Evolutionary conservation across 1,284 basidiomycete genomes (phyloP).

Genomic region (Ceratobasidium sp.): DNA sequence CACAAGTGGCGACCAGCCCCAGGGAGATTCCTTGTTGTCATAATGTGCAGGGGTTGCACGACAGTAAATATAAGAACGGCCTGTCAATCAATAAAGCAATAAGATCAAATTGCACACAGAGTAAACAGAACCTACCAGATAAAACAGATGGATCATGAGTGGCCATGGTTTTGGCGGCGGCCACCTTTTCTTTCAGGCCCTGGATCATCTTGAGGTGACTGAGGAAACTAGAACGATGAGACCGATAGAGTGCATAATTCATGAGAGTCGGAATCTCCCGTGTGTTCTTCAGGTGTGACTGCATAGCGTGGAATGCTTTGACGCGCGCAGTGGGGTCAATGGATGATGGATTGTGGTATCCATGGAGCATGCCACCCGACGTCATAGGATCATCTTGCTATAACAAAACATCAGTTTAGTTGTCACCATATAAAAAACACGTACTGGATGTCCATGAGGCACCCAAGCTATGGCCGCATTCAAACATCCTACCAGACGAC

Average conservation of each 20-base stretch:
- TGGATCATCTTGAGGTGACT: background rate
- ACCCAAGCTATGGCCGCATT: background rate
- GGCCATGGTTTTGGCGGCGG: background rate
- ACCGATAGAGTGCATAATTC: background rate
- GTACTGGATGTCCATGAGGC: background rate
- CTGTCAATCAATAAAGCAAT: background rate
- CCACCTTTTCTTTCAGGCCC: background rate
- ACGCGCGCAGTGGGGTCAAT: background rate
- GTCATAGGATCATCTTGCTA: background rate
- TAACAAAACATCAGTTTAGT: background rate
- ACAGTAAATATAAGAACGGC: background rate
- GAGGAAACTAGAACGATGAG: background rate
- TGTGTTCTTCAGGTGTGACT: background rate
- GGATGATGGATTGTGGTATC: too few relatives aligned
- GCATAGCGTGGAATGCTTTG: slow-evolving; percentile 1
- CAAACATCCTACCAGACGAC: background rate
- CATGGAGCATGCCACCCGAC: background rate
- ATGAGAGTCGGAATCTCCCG: background rate
- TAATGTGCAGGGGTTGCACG: background rate
- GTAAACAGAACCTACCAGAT: background rate
- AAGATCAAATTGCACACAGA: background rate
- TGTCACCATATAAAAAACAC: background rate
- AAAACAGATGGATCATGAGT: slow-evolving; percentile 8
- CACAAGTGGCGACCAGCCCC: slow-evolving; percentile 14
- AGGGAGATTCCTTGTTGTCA: slow-evolving; percentile 2